Base-by-base conservation (phyloP, 2,329 filamentous ascomycete species). In the Monosporascus ibericus region DNA sequence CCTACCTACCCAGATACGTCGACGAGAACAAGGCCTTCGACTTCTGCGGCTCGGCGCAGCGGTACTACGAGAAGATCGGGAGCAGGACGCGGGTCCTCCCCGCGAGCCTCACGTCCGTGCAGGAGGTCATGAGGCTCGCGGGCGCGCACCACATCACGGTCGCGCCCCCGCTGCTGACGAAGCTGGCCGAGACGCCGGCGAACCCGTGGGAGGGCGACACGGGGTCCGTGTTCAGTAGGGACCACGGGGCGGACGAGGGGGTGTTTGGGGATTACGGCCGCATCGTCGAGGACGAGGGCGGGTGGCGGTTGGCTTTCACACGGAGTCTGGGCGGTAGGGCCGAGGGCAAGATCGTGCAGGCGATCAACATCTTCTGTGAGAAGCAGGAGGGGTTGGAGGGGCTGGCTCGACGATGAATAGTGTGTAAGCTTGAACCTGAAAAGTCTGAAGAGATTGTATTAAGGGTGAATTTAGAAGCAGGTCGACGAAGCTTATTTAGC, bases 121-220 rank as follows among this genome's bases (percentile, higher is more conserved):
- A 78, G 2, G 81, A 87, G 58, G 77, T 82, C n/a, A 77, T 82
- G 70, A 70, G 70, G 46, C 70, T 86, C 2, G 78, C 79, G 2
- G 81, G 82, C 0, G 75, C 78, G 1, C 70, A 82, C 38, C 78
- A 83, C 61, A 77, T 86, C 22, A 85, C 82, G 0, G 72, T 87
- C 37, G 72, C 81, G 0, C 81, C 82, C 0, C 67, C 66, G 1
- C 65, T 85, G 2, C 67, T 86, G 25, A 65, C 65, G 8, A 67
- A 74, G 36, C 69, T 83, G n/a, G 68, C 72, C 0, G 64, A 67
- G 14, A 70, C 70, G 14, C 60, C 70, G 0, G 58, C 65, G 6
- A 62, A 68, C 4, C 50, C 62, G 0, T 66, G 67, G 64, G 53
- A 64, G 30, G 65, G 65, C 1, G 57, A 68, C 36, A 48, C 69